phyloP scores from a whole-genome alignment of 2,329 filamentous ascomycete species.

The Colletotrichum sp. region DNA sequence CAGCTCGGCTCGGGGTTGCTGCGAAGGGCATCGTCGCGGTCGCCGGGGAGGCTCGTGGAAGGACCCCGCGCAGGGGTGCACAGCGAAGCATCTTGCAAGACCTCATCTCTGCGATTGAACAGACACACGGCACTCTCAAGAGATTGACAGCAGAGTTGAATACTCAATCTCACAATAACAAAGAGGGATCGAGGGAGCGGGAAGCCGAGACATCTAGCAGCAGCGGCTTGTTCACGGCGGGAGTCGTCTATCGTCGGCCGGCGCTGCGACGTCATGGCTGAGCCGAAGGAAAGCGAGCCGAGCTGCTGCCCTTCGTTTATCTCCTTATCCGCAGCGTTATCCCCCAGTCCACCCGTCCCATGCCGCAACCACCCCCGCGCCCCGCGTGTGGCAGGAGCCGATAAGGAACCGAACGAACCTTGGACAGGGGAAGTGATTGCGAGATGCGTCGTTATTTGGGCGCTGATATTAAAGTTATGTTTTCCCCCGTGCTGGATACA shows the following conservation, averaged over 20 bases:
- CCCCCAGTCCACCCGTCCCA: neutral
- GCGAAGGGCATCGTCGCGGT: slow-evolving; percentile 16
- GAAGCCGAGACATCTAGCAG: slow-evolving; percentile 1
- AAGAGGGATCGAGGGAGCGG: neutral
- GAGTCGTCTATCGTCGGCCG: slow-evolving; percentile 16
- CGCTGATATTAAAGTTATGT: slow-evolving; percentile 4
- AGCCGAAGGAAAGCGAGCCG: slow-evolving; percentile 36
- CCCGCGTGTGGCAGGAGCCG: neutral
- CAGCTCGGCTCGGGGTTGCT: slow-evolving; percentile 36
- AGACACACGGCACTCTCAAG: neutral
- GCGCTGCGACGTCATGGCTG: slow-evolving; percentile 29
- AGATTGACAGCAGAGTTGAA: neutral
- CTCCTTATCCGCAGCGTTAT: neutral
- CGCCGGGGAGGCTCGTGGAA: slow-evolving; percentile 21
- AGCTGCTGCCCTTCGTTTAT: neutral
- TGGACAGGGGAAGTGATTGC: neutral
- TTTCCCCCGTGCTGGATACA: slow-evolving; percentile 3
- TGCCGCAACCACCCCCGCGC: neutral
- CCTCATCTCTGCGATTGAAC: neutral
- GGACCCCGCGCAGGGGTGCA: slow-evolving; percentile 30
- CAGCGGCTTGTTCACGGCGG: neutral
- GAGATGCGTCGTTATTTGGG: neutral
- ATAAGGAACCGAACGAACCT: slow-evolving; percentile 1
- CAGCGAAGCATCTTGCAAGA: slow-evolving; percentile 32
- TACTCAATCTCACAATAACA: neutral